Evolutionary conservation across 1,284 basidiomycete genomes (phyloP), one percentile per base, ranked within the genome.

Genomic region (Acaromyces ingoldii): DNA sequence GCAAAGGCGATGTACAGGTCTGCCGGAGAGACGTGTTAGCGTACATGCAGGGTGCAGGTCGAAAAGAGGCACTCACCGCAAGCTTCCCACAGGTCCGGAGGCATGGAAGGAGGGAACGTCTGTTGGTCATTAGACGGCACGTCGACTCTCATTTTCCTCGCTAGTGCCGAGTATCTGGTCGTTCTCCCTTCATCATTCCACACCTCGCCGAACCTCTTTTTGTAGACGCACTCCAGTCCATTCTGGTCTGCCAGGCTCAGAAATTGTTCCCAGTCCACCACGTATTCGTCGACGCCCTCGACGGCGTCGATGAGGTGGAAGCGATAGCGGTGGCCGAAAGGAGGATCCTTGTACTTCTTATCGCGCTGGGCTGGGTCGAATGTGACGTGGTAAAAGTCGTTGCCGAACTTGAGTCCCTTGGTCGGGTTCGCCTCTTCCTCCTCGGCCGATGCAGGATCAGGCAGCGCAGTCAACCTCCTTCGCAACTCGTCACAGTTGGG

Each of bases 301-400:
- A 99, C 92, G 1, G 95, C 95, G 70, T 98, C 95, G 69, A 84
- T 79, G 28, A 99, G 82, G 78, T 84, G 96, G 80, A 98, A 99
- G 74, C 83, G 86, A 74, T 98, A 99, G 53, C 87, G 84, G 76
- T 96, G 88, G 3, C 95, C 95, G 43, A 75, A 78, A 6, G 86
- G 84, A 48, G 81, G 79, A 53, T 83, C 79, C 5, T 57, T 51
- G 9, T 80, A 77, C 21, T 74, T 57, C 81, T 78, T 84, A 25
- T 45, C 36, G 17, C 36, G 36, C 28, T 26, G 17, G 36, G 46
- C 46, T 60, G 51, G 34, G 60, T 89, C 86, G 72, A 98, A 98
- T 33, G 83, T 83, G 67, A 98, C 87, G 61, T 80, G 83, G 78
- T 95, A 99, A 45, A 92, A 87, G 1, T 80, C 80, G 77, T 98